Percentiles rank a stretch among this genome's conserved stretches.
Evolutionary conservation across 805 yeast genomes (phyloP).

Genomic region (Candida orba): DNA sequence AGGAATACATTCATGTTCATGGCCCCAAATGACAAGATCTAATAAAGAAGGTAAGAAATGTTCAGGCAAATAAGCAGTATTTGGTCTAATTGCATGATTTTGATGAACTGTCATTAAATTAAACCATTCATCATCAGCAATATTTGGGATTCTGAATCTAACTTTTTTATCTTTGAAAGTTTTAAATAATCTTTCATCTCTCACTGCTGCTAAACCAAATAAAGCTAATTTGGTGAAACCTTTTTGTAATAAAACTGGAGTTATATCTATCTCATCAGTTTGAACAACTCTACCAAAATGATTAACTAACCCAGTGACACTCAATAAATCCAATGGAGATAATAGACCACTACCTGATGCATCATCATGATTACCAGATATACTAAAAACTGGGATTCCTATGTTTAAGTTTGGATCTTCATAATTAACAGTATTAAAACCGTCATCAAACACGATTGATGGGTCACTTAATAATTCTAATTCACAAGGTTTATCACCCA

Average conservation of each 20-base stretch:
- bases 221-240: conserved; percentile 78
- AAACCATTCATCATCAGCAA: conserved; percentile 63
- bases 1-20: conserved; percentile 91
- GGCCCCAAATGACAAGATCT: conserved; percentile 92
- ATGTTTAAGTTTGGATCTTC: conserved; percentile 88
- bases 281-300: conserved; percentile 82
- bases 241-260: conserved; percentile 76
- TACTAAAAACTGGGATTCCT: conserved; percentile 84
- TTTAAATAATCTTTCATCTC: conserved; percentile 82
- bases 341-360: conserved; percentile 81
- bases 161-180: conserved; percentile 78
- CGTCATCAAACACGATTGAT: conserved; percentile 49
- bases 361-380: conserved; percentile 95
- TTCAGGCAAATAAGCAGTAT: conserved; percentile 81
- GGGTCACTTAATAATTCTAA: conserved; percentile 81
- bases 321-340: conserved; percentile 79
- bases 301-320: conserved; percentile 76
- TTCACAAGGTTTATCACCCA: conserved; percentile 85
- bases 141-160: conserved; percentile 64
- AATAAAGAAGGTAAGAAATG: conserved; percentile 72
- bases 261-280: conserved; percentile 63
- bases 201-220: conserved; percentile 80
- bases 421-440: conserved; percentile 69
- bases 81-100: conserved; percentile 76
- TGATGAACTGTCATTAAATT: conserved; percentile 86